Evolutionary conservation across 2,329 filamentous ascomycete species (phyloP).

Genomic region (Colletotrichum tropicale): DNA sequence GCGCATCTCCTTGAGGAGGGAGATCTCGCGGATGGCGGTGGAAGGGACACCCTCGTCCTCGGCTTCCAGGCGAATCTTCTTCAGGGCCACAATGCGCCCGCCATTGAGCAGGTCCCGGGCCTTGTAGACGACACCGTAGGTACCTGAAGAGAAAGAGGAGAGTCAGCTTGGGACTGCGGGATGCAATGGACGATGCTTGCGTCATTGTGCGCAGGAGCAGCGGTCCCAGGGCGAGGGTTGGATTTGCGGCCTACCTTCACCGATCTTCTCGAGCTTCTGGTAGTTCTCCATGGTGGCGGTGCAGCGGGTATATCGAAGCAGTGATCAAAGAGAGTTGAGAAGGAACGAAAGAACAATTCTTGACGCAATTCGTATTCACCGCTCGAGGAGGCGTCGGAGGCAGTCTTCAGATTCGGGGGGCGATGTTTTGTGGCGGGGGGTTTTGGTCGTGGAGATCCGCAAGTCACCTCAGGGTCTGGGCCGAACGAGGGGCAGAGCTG

Average conservation of each 20-base stretch:
- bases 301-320: not conserved
- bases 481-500: slow-evolving; percentile 12
- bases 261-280: slow-evolving; percentile 95
- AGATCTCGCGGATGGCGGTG: slow-evolving; percentile 93
- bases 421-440: slow-evolving; percentile 5
- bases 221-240: not conserved
- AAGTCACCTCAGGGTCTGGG: slow-evolving; percentile 10
- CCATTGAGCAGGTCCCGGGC: slow-evolving; percentile 82
- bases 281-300: slow-evolving; percentile 81
- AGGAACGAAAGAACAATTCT: not conserved
- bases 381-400: not conserved
- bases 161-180: not conserved
- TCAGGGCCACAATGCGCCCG: slow-evolving; percentile 87
- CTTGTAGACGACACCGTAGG: slow-evolving; percentile 96
- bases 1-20: slow-evolving; percentile 91
- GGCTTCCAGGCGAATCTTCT: slow-evolving; percentile 94
- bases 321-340: not conserved
- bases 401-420: not conserved
- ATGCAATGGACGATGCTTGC: not conserved
- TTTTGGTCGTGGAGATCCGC: not conserved
- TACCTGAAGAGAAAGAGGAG: slow-evolving; percentile 62
- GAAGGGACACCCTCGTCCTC: slow-evolving; percentile 94
- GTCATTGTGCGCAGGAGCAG: not conserved
- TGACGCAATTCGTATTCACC: not conserved
- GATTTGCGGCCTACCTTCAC: slow-evolving; percentile 73